phyloP scores from a whole-genome alignment of 148 eudicot species.

The Nepenthes mirabilis region DNA sequence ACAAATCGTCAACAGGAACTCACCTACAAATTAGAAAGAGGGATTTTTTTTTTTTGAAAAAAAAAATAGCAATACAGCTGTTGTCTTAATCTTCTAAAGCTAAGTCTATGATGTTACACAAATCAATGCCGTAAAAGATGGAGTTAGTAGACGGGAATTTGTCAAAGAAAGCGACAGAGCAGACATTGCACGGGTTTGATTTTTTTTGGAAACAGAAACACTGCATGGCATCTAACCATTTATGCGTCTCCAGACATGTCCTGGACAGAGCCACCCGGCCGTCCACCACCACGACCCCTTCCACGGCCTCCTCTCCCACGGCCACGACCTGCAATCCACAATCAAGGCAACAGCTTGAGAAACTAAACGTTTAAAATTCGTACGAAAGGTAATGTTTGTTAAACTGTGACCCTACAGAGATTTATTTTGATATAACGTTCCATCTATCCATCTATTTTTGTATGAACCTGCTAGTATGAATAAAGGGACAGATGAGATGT shows the following conservation, averaged over 20 bases:
- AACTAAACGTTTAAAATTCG: not conserved
- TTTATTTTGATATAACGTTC: too few relatives aligned
- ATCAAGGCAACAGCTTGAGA: not conserved
- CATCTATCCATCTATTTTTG: too few relatives aligned
- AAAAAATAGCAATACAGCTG: conserved; percentile 7
- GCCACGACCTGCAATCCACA: conserved; percentile 42
- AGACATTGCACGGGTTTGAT: conserved; percentile 22
- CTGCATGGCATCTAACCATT: conserved; percentile 8
- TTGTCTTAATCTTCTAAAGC: conserved; percentile 16
- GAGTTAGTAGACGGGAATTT: conserved; percentile 19
- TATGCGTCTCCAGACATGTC: conserved; percentile 40
- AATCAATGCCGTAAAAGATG: conserved; percentile 23
- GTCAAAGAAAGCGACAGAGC: conserved; percentile 36
- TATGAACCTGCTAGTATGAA: too few relatives aligned
- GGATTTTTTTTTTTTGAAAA: not conserved
- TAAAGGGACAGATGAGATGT: too few relatives aligned
- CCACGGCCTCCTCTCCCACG: conserved; percentile 78
- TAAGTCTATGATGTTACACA: conserved; percentile 42
- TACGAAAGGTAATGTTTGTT: not conserved
- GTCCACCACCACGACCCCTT: conserved; percentile 48
- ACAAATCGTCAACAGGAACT: conserved; percentile 18
- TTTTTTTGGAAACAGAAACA: conserved; percentile 21
- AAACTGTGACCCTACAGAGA: not conserved
- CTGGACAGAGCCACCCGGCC: conserved; percentile 49
- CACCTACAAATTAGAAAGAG: conserved; percentile 12